Evolutionary conservation across 1,139 yeast genomes (phyloP), one percentile per base, ranked within the genome.

Genomic region (Geotrichum citri-aurantii): DNA sequence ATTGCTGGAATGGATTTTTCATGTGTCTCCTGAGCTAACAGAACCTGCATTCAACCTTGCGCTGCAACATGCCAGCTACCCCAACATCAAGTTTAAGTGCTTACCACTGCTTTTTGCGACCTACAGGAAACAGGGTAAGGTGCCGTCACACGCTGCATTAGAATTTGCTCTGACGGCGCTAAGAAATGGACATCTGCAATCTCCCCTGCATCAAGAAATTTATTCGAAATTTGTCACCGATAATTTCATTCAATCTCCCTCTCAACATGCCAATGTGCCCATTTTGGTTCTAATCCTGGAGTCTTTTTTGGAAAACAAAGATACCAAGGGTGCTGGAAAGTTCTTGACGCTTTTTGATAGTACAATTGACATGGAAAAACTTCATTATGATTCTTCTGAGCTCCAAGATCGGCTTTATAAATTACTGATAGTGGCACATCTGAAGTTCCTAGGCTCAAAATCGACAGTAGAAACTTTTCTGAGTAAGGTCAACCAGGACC

Each of bases 1-100:
- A 27, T 42, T 55, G 6, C 47, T 60, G n/a, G 37, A 53, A 19
- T 60, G 62, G 62, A 50, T 60, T 7, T n/a, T 57, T 2, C 27
- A 52, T 3, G 52, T 48, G 5, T 48, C 52, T 49, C 54, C 50
- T 11, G 54, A 56, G 4, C 33, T 52, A 2, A 40, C 33, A 31
- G 57, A 52, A 4, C n/a, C 37, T n/a, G 11, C 51, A 2, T 60
- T 60, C 26, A 26, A 52, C 11, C 48, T 47, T 7, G 54, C 58
- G 8, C 47, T 56, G 6, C 47, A 50, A 26, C 31, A 26, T 21
- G 55, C 42, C n/a, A 27, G 23, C 14, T 21, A 42, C 7, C 62
- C 59, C 11, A 23, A 48, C n/a, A 57, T 60, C 49, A 49, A 50
- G 24, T 51, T 48, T 21, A 21, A 50, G 17, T 57, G 60, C 27